Conservation (phyloP, 2,329 filamentous ascomycete genomes). For the Drechslerella stenobrocha region DNA sequence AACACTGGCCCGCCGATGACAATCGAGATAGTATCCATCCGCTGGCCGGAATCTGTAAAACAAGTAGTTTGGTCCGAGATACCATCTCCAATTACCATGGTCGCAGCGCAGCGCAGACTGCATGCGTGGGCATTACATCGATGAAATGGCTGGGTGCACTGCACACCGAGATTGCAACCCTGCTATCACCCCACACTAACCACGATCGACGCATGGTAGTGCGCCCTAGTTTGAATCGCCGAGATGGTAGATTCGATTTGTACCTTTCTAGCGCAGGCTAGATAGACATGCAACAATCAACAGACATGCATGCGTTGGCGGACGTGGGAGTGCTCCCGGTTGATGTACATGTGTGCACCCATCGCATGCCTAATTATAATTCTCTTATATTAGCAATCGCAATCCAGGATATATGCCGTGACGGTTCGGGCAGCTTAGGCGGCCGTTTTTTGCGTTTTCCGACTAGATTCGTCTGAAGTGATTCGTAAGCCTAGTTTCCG, state of each 20-base stretch:
- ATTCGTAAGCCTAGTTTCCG: conserved; percentile 21
- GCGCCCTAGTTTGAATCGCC: conserved; percentile 42
- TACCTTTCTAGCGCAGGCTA: too few species aligned
- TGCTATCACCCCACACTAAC: conserved; percentile 43
- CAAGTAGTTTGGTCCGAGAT: too few species aligned
- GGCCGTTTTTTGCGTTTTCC: conserved; percentile 15
- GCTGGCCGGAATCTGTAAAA: background rate
- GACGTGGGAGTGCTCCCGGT: conserved; percentile 33
- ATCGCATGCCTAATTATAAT: conserved; percentile 22
- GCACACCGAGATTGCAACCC: background rate
- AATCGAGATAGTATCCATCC: too few species aligned
- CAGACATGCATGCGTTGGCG: conserved; percentile 42
- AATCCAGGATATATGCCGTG: conserved; percentile 7
- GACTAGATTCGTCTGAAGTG: background rate
- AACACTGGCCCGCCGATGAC: too few species aligned
- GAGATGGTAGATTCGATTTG: conserved; percentile 20
- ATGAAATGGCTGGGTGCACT: background rate
- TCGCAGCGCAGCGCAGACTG: too few species aligned
- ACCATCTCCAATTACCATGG: too few species aligned
- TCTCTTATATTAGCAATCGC: background rate
- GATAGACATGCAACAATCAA: conserved; percentile 27
- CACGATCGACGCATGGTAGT: conserved; percentile 48
- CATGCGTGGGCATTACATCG: background rate
- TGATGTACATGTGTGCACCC: conserved; percentile 5
- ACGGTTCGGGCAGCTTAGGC: conserved; percentile 23